phyloP scores from a whole-genome alignment of 805 yeast genomes.

The Candida boleticola region DNA sequence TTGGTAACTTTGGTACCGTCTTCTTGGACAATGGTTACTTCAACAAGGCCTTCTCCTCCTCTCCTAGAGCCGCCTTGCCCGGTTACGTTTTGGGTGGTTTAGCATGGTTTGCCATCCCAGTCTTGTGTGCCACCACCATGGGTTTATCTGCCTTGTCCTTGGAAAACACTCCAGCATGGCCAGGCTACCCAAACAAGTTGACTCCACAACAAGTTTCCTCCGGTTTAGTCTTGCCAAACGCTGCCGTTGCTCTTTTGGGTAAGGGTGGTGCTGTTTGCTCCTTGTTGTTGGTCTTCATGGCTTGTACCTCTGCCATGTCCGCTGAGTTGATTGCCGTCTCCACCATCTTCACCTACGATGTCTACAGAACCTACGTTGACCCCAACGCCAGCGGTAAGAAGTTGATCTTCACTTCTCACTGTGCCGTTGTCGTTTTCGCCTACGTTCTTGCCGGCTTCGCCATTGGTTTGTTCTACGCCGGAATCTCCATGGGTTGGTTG shows the following conservation, averaged over 20 bases:
- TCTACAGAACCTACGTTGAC: conserved; percentile 76
- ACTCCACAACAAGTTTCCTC: conserved; percentile 68
- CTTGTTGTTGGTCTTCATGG: conserved; percentile 79
- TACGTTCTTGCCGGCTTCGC: conserved; percentile 78
- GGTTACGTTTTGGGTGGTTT: conserved; percentile 88
- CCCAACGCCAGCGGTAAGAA: conserved; percentile 76
- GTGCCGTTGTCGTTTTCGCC: conserved; percentile 56
- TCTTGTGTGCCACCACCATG: conserved; percentile 77
- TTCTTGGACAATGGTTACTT: conserved; percentile 86
- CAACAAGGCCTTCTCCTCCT: conserved; percentile 84
- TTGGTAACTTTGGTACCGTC: conserved; percentile 88
- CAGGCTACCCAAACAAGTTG: conserved; percentile 71
- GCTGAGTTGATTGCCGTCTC: conserved; percentile 89
- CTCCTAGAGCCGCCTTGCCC: conserved; percentile 80
- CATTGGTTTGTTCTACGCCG: conserved; percentile 77
- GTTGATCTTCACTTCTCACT: conserved; percentile 67
- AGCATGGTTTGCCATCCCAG: conserved; percentile 91
- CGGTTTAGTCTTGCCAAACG: conserved; percentile 76
- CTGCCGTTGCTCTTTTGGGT: conserved; percentile 84
- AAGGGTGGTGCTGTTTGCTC: conserved; percentile 86
- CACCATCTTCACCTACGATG: conserved; percentile 80
- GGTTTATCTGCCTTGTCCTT: conserved; percentile 81
- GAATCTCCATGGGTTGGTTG: conserved; percentile 81
- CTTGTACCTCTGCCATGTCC: conserved; percentile 89
- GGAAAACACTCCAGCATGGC: conserved; percentile 69